Conservation (phyloP, 495 filamentous ascomycete genomes). For the Mytilinidion resinicola region DNA sequence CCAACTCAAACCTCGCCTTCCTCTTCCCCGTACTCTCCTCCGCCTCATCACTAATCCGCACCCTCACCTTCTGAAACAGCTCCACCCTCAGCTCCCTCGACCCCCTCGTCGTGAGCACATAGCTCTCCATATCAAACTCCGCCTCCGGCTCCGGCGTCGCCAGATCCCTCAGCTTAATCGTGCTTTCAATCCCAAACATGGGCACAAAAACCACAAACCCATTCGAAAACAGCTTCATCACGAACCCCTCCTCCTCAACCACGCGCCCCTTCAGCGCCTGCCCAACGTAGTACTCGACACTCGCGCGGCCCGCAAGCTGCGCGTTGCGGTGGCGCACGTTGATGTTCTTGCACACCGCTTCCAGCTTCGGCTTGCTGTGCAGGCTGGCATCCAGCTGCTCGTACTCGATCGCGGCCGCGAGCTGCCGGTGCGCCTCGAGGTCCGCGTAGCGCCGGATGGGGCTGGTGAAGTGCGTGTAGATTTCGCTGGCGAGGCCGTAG, state of each 20-base stretch:
- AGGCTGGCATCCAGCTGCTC: slow-evolving; percentile 73
- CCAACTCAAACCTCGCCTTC: slow-evolving; percentile 66
- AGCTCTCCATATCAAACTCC: slow-evolving; percentile 76
- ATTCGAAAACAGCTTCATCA: slow-evolving; percentile 95
- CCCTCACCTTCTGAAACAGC: slow-evolving; percentile 82
- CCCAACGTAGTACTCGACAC: slow-evolving; percentile 94
- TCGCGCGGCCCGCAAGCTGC: slow-evolving; percentile 86
- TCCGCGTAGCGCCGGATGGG: slow-evolving; percentile 97
- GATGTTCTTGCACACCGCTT: slow-evolving; percentile 94
- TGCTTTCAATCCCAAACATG: slow-evolving; percentile 85
- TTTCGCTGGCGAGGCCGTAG: slow-evolving; percentile 88
- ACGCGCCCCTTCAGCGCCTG: slow-evolving; percentile 85
- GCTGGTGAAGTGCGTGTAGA: slow-evolving; percentile 98
- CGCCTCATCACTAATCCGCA: slow-evolving; percentile 83
- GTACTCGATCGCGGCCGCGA: slow-evolving; percentile 90
- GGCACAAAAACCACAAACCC: slow-evolving; percentile 95
- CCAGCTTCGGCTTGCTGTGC: slow-evolving; percentile 71
- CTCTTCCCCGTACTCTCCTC: slow-evolving; percentile 93
- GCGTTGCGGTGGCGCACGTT: slow-evolving; percentile 96
- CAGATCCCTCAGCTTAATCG: slow-evolving; percentile 80
- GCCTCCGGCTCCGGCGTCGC: slow-evolving; percentile 65
- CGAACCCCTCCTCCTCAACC: slow-evolving; percentile 80
- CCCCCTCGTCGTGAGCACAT: slow-evolving; percentile 57
- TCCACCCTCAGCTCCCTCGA: slow-evolving; percentile 57
- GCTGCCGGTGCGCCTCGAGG: slow-evolving; percentile 85